phyloP scores from a whole-genome alignment of 768 basidiomycete genomes.

The Tephrocybe rancida region DNA sequence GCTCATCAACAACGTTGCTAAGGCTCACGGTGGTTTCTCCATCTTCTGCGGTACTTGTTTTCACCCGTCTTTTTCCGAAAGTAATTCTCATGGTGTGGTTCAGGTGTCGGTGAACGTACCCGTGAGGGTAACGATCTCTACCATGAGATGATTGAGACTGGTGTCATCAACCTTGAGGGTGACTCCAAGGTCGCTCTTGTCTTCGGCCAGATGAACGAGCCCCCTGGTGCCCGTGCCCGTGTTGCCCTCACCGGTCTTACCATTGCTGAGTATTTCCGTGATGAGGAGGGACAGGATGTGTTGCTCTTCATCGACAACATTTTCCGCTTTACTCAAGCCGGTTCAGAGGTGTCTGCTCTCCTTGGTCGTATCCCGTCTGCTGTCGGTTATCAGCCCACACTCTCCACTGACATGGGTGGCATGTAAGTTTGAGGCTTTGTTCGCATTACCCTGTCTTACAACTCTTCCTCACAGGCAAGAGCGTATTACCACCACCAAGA shows the following conservation, averaged over 20 bases:
- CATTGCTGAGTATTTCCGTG: slow-evolving; percentile 99
- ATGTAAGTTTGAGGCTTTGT: slow-evolving; percentile 61
- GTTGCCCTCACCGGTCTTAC: slow-evolving; percentile 99
- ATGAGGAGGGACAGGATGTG: slow-evolving; percentile 99
- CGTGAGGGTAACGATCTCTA: slow-evolving; percentile 99
- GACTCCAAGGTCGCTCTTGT: slow-evolving; percentile 99
- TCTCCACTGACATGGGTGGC: slow-evolving; percentile 99
- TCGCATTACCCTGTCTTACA: slow-evolving; percentile 7
- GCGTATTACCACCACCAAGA: slow-evolving; percentile 99
- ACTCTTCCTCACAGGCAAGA: slow-evolving; percentile 72
- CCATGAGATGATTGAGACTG: slow-evolving; percentile 99
- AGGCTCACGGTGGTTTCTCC: slow-evolving; percentile 99
- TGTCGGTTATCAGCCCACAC: slow-evolving; percentile 99
- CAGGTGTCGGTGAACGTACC: slow-evolving; percentile 99
- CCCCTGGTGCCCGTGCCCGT: slow-evolving; percentile 99
- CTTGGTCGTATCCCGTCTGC: slow-evolving; percentile 99
- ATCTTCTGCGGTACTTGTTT: slow-evolving; percentile 84
- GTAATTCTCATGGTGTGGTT: slow-evolving; percentile 8
- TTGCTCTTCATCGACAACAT: slow-evolving; percentile 99
- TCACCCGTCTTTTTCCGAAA: not conserved
- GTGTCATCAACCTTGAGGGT: slow-evolving; percentile 99
- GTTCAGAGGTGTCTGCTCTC: slow-evolving; percentile 99
- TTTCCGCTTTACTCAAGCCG: slow-evolving; percentile 99
- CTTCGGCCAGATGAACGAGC: slow-evolving; percentile 99
- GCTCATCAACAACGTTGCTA: slow-evolving; percentile 99